A percentile compares a stretch with the other conserved stretches of the same genome.
phyloP scores from a whole-genome alignment of 495 filamentous ascomycete species.

The Lepidopterella palustris region DNA sequence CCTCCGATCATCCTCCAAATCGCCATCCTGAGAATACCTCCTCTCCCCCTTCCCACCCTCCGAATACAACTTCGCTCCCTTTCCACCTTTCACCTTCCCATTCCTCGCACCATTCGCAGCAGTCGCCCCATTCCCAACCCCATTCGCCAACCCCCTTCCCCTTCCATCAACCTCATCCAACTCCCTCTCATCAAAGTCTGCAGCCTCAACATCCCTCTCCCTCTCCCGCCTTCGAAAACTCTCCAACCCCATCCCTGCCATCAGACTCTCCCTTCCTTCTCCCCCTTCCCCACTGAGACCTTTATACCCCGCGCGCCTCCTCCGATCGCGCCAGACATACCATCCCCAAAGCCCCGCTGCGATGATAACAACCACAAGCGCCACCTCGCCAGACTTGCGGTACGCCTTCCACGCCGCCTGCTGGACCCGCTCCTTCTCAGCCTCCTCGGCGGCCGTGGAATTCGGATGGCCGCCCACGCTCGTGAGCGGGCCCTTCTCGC shows the following conservation, averaged over 20 bases:
- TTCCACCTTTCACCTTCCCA: constrained; percentile 8
- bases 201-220: constrained; percentile 64
- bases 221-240: constrained; percentile 43
- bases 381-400: constrained; percentile 83
- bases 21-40: background rate
- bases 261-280: constrained; percentile 35
- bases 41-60: background rate
- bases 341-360: constrained; percentile 74
- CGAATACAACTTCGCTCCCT: background rate
- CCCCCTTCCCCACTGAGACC: constrained; percentile 39
- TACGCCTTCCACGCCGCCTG: constrained; percentile 90
- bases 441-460: constrained; percentile 63
- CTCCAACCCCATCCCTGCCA: constrained; percentile 49
- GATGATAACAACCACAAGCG: constrained; percentile 76
- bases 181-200: constrained; percentile 85
- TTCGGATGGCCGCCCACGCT: constrained; percentile 85
- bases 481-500: constrained; percentile 75
- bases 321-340: constrained; percentile 75
- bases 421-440: constrained; percentile 68
- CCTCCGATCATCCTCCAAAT: constrained; percentile 24
- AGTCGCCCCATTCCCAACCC: constrained; percentile 35
- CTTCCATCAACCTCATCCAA: constrained; percentile 53
- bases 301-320: constrained; percentile 45
- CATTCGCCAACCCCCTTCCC: constrained; percentile 10
- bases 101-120: constrained; percentile 32